Percentiles rank a stretch among this genome's conserved stretches.
Conservation (phyloP, 768 basidiomycete species). For the Trametes sanguinea region DNA sequence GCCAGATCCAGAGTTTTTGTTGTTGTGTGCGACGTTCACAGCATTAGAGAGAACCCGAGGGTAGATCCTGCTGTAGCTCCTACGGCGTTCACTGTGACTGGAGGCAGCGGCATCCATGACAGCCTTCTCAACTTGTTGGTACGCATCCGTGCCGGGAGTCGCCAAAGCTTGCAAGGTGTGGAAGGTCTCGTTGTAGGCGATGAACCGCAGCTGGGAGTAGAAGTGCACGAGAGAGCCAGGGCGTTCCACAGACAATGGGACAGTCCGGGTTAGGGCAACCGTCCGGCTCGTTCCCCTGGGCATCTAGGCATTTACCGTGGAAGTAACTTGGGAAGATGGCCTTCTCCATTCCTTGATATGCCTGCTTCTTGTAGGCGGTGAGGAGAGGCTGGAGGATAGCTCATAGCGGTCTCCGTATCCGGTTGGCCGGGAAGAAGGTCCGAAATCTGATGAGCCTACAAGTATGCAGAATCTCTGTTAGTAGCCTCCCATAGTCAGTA, state of each 20-base stretch:
- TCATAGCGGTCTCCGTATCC: slow-evolving; percentile 22
- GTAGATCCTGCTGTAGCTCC: slow-evolving; percentile 17
- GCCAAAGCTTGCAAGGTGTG: slow-evolving; percentile 38
- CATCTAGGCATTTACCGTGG: slow-evolving; percentile 69
- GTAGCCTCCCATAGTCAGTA: slow-evolving; percentile 9
- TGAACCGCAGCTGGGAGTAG: slow-evolving; percentile 49
- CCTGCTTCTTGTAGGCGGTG: slow-evolving; percentile 45
- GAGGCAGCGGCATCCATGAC: slow-evolving; percentile 41
- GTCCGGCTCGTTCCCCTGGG: slow-evolving; percentile 54
- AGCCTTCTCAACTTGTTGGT: slow-evolving; percentile 43
- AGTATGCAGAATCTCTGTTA: slow-evolving; percentile 3
- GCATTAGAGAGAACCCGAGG: slow-evolving; percentile 8
- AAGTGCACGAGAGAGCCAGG: slow-evolving; percentile 79
- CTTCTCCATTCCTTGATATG: slow-evolving; percentile 47
- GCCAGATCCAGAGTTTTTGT: slow-evolving; percentile 6
- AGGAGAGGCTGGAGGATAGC: slow-evolving; percentile 50
- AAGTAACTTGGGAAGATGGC: slow-evolving; percentile 74
- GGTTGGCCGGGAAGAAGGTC: slow-evolving; percentile 36
- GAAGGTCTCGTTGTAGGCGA: slow-evolving; percentile 50
- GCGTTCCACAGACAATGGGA: slow-evolving; percentile 76
- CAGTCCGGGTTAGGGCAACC: slow-evolving; percentile 84
- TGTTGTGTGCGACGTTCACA: slow-evolving; percentile 9
- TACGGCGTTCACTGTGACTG: slow-evolving; percentile 16
- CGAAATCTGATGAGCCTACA: slow-evolving; percentile 41
- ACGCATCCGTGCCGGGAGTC: slow-evolving; percentile 43